A percentile compares a stretch with the other conserved stretches of the same genome.
Evolutionary conservation across 2,329 filamentous ascomycete genomes (phyloP).

Genomic region (Epichloe gansuensis): DNA sequence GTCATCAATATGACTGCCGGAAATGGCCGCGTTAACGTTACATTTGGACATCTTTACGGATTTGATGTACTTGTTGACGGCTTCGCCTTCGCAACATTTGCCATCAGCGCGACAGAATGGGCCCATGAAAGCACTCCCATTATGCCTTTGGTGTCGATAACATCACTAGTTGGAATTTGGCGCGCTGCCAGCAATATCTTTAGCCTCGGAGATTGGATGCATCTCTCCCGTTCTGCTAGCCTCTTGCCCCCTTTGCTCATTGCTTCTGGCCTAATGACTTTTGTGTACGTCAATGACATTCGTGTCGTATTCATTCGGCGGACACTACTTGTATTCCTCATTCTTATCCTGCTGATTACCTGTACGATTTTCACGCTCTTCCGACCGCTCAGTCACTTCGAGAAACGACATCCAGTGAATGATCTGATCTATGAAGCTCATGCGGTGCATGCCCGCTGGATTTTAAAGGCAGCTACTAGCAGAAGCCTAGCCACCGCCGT

Average conservation of each 20-base stretch:
- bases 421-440: conserved; percentile 36
- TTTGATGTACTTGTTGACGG: conserved; percentile 38
- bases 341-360: conserved; percentile 24
- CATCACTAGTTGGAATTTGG: conserved; percentile 28
- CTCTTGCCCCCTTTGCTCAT: conserved; percentile 27
- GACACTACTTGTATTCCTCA: conserved; percentile 24
- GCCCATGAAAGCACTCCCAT: conserved; percentile 33
- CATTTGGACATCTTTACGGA: conserved; percentile 31
- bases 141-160: conserved; percentile 28
- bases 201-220: conserved; percentile 32
- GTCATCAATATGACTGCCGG: conserved; percentile 17
- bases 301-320: conserved; percentile 31
- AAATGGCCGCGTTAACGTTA: conserved; percentile 12
- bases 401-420: conserved; percentile 31
- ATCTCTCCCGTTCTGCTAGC: conserved; percentile 23
- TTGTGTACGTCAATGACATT: conserved; percentile 31
- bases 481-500: conserved; percentile 33
- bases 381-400: conserved; percentile 17
- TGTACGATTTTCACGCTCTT: conserved; percentile 25
- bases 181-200: conserved; percentile 23
- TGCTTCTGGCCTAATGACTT: conserved; percentile 27
- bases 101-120: conserved; percentile 32
- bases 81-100: conserved; percentile 29
- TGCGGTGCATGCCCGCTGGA: conserved; percentile 36
- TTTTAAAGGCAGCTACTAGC: conserved; percentile 33